Percentiles rank a stretch among this genome's conserved stretches.
These are phyloP conservation scores for Coemansia umbellata DNA, from an alignment of 192 early-diverging fungal genomes.

Conservation along the genomic window DNA sequence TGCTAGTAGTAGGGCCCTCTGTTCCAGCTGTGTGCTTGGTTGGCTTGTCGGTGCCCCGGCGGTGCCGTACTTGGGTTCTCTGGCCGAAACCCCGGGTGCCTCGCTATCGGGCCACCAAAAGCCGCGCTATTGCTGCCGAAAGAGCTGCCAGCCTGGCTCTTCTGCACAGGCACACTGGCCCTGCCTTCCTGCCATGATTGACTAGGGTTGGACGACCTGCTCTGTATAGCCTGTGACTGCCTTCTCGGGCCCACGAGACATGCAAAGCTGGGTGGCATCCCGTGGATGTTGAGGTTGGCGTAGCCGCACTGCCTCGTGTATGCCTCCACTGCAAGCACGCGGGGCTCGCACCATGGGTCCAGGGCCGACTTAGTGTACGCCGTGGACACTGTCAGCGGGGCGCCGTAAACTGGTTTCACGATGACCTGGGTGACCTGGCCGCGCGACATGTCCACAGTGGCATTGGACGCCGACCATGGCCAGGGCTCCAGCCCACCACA, in stretches of 20 bases:
- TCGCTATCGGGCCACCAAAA: no score
- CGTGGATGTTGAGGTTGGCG: not conserved
- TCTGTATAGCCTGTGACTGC: no score
- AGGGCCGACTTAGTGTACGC: constrained; percentile 7
- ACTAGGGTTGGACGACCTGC: no score
- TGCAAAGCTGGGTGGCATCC: not conserved
- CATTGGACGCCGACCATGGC: constrained; percentile 20
- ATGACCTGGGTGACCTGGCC: constrained; percentile 8
- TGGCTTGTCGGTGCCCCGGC: no score
- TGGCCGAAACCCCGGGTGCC: no score
- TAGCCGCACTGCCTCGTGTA: not conserved
- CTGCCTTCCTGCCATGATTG: no score
- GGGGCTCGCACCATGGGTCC: constrained; percentile 1
- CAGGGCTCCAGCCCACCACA: constrained; percentile 25
- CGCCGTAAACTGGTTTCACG: not conserved
- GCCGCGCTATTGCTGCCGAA: no score
- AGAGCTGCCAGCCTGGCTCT: no score
- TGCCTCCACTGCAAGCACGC: not conserved
- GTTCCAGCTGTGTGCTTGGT: no score
- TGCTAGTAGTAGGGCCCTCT: no score
- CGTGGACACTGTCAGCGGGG: constrained; percentile 13
- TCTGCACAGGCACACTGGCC: no score
- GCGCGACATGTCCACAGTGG: not conserved
- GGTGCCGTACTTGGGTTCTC: no score
- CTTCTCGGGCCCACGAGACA: not conserved